Evolutionary conservation across 768 basidiomycete genomes (phyloP).

Genomic region (Phanerodontia chrysosporium): DNA sequence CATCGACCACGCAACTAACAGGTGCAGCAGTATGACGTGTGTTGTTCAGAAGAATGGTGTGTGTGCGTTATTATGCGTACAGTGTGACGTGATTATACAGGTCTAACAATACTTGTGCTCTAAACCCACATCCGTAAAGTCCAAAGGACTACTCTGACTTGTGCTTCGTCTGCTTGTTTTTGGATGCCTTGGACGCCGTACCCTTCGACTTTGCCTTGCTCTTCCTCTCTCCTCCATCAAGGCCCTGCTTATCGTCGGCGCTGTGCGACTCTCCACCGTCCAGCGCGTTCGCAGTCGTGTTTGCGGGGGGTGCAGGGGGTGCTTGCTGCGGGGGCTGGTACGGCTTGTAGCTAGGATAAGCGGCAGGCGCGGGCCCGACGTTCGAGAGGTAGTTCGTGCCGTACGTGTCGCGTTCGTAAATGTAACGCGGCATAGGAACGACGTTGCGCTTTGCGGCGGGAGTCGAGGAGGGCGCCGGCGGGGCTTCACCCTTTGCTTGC

Average conservation of each 20-base stretch:
- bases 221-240: slow-evolving; percentile 2
- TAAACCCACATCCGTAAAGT: background rate
- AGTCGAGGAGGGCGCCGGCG: background rate
- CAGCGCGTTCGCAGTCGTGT: background rate
- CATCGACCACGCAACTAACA: no score
- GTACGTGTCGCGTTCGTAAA: background rate
- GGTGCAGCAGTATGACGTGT: no score
- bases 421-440: background rate
- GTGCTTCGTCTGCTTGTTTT: slow-evolving; percentile 5
- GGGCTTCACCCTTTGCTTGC: background rate
- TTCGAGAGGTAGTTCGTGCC: slow-evolving; percentile 20
- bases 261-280: background rate
- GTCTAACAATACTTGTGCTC: background rate
- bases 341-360: slow-evolving; percentile 1
- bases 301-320: background rate
- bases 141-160: background rate
- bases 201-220: slow-evolving; percentile 6
- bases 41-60: background rate
- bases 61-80: background rate
- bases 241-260: background rate
- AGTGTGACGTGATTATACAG: background rate
- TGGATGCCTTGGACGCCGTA: slow-evolving; percentile 2
- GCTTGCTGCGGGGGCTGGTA: background rate
- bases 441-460: background rate
- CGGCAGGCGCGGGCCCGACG: slow-evolving; percentile 10